Evolutionary conservation across 371 early-diverging fungal genomes (phyloP).

Genomic region (Batrachochytrium dendrobatidis): DNA sequence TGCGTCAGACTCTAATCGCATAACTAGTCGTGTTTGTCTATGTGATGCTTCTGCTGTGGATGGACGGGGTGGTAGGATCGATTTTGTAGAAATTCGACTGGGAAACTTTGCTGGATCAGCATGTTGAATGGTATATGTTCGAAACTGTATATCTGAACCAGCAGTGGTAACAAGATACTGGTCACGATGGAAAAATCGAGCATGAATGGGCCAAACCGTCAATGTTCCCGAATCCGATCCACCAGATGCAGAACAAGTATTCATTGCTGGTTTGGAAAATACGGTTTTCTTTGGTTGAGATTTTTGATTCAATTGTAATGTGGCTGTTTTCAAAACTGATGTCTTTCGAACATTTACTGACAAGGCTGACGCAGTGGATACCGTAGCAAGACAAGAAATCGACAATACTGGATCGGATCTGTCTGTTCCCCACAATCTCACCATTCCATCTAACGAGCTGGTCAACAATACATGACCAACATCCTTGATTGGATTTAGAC

Average conservation of each 20-base stretch:
- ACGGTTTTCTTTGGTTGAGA: background rate
- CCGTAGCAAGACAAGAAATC: background rate
- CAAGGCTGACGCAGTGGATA: background rate
- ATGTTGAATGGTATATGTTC: slow-evolving; percentile 12
- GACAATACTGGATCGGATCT: slow-evolving; percentile 15
- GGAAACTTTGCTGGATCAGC: slow-evolving; percentile 12
- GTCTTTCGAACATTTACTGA: background rate
- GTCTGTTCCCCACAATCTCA: slow-evolving; percentile 12
- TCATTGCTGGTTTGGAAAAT: background rate
- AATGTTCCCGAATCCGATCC: too few species aligned
- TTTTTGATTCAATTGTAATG: background rate
- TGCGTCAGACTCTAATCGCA: too few species aligned
- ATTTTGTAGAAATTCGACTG: slow-evolving; percentile 14
- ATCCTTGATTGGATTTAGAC: background rate
- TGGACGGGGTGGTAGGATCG: too few species aligned
- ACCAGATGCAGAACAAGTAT: background rate
- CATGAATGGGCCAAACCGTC: background rate
- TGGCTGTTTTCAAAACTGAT: background rate
- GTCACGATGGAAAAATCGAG: slow-evolving; percentile 14
- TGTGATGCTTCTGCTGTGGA: too few species aligned
- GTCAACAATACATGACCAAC: slow-evolving; percentile 11
- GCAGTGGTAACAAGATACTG: slow-evolving; percentile 10
- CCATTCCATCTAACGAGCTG: slow-evolving; percentile 10
- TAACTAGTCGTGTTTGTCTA: too few species aligned
- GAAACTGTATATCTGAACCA: slow-evolving; percentile 1